Percentiles rank a stretch among this genome's conserved stretches.
phyloP scores from a whole-genome alignment of 768 basidiomycete species.

The Wakefieldia striispora region DNA sequence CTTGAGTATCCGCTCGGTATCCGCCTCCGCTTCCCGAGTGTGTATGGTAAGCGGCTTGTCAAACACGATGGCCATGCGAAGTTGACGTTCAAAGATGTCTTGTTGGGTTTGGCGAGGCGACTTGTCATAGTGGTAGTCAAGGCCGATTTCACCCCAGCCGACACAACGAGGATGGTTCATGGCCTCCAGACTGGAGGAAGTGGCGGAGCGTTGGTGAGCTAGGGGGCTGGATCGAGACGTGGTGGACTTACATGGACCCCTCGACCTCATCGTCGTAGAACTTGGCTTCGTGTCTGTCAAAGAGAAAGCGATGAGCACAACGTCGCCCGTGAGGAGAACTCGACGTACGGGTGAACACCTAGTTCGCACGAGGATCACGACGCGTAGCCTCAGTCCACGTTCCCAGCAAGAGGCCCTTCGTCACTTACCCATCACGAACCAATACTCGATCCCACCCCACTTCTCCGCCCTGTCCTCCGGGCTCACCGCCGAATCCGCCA shows the following conservation, averaged over 20 bases:
- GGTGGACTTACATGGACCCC: slow-evolving; percentile 52
- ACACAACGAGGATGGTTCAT: slow-evolving; percentile 81
- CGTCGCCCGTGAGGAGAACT: background rate
- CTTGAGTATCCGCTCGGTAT: slow-evolving; percentile 76
- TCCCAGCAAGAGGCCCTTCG: too few relatives aligned
- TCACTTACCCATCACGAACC: slow-evolving; percentile 75
- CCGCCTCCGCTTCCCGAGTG: slow-evolving; percentile 81
- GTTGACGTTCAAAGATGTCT: slow-evolving; percentile 63
- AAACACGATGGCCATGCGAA: slow-evolving; percentile 62
- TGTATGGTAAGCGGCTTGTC: slow-evolving; percentile 83
- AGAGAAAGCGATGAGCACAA: background rate
- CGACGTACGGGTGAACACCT: slow-evolving; percentile 70
- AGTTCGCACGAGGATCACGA: background rate
- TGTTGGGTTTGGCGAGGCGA: slow-evolving; percentile 71
- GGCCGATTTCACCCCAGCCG: slow-evolving; percentile 86
- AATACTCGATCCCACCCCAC: slow-evolving; percentile 75
- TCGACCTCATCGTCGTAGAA: slow-evolving; percentile 68
- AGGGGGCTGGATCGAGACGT: background rate
- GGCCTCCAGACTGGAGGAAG: slow-evolving; percentile 55
- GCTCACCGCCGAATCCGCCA: slow-evolving; percentile 68
- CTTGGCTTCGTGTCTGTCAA: slow-evolving; percentile 64
- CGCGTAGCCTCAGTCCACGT: too few relatives aligned
- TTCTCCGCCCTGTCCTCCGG: slow-evolving; percentile 43
- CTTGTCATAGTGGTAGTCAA: slow-evolving; percentile 82
- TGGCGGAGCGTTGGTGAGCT: background rate